These are phyloP conservation scores for Phyllosticta paracitricarpa DNA, from an alignment of 2,329 filamentous ascomycete species.

Conservation along the genomic window DNA sequence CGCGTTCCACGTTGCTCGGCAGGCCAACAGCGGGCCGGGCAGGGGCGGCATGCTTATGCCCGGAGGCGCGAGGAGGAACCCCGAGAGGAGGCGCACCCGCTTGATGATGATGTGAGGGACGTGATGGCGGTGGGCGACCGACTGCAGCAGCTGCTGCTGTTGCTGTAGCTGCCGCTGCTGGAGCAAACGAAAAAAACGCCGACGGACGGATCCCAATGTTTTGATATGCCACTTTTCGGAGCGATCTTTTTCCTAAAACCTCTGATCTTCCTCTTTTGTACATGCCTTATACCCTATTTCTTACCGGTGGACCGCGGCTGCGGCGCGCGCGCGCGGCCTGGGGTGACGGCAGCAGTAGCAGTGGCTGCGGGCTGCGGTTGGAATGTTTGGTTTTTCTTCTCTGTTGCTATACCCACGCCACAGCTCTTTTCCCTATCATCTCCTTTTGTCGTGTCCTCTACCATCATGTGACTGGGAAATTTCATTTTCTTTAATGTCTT, in stretches of 20 bases:
- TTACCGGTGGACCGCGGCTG: background rate
- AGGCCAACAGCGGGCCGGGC: constrained; percentile 19
- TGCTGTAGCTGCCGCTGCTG: background rate
- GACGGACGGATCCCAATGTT: background rate
- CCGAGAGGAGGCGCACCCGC: constrained; percentile 40
- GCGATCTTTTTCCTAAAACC: background rate
- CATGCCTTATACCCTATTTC: background rate
- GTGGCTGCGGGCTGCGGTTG: background rate
- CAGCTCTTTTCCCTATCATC: background rate
- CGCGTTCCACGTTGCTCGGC: constrained; percentile 50
- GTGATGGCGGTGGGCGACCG: background rate
- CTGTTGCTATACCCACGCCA: background rate
- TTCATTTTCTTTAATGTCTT: background rate
- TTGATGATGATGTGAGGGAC: constrained; percentile 39
- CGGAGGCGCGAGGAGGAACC: constrained; percentile 26
- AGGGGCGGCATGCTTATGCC: constrained; percentile 25
- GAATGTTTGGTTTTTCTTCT: background rate
- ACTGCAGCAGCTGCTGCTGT: background rate
- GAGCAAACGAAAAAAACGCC: background rate
- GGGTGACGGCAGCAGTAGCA: background rate
- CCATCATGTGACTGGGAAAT: background rate
- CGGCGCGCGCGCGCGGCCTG: background rate
- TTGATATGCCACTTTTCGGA: background rate
- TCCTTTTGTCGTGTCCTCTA: background rate
- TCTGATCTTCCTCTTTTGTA: background rate